Base-by-base conservation (phyloP, 2,329 filamentous ascomycete genomes). In the Scorias spongiosa region DNA sequence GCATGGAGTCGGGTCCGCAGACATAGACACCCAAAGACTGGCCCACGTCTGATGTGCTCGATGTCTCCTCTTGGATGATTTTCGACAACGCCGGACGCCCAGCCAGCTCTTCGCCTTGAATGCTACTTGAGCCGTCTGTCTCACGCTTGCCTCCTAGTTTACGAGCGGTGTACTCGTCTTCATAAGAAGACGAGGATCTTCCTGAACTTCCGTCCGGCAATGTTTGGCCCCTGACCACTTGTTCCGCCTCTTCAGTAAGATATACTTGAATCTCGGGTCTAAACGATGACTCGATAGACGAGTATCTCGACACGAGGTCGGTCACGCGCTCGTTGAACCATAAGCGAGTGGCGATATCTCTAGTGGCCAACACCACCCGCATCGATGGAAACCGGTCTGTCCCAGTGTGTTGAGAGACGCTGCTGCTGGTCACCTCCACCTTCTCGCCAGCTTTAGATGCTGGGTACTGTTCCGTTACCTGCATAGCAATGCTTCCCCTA, bases 1-100 rank as follows among this genome's bases (percentile, higher is more conserved):
- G 58, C 68, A 71, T 69, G 3, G 62, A 66, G 17, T 53, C 42
- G 1, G 67, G 67, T 0, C 68, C 68, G 44, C 68, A 71, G 12
- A 64, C 62, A 41, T 63, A 65, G 9, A 70, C 61, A 10, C 55
- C 55, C 30, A 55, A 4, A 12, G 32, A 51, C 9, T 56, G 39
- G 5, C 50, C 45, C 37, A 48, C 49, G 10, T 49, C 44, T 10
- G 48, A 46, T 30, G 43, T 44, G 28, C 43, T 40, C 2, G 48
- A 44, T 1, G 53, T 53, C 29, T 54, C 56, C 29, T 54, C 51
- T 8, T 48, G 47, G 11, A 62, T 47, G 5, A 63, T 48, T 0
- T 42, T 37, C 7, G 56, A 49, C 2, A 67, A 51, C 15, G 60
- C 42, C 12, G 66, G 65, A n/a, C 65, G 56, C 14, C 58, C 51